Evolutionary conservation across 441 rosid genomes (phyloP).

Genomic region (Monsonia emarginata): DNA sequence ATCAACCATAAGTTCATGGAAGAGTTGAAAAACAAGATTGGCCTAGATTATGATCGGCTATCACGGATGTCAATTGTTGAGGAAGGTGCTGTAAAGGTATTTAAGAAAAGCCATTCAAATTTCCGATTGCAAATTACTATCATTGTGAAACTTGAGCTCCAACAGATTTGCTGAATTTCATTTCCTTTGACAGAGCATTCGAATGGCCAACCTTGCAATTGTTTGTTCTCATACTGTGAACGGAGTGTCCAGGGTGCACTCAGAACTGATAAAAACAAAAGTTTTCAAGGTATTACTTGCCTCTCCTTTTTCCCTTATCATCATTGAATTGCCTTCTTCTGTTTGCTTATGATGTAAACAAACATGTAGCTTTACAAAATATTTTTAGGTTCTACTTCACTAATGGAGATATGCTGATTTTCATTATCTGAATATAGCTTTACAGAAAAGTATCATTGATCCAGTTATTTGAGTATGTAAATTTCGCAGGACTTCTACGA

Average conservation of each 20-base stretch:
- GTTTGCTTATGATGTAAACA: neutral
- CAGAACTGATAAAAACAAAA: constrained; percentile 33
- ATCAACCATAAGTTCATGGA: constrained; percentile 38
- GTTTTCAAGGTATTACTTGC: constrained; percentile 34
- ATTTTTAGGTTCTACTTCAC: neutral
- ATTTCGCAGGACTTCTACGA: constrained; percentile 44
- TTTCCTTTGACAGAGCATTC: constrained; percentile 30
- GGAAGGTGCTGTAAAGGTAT: constrained; percentile 51
- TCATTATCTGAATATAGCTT: too few species aligned
- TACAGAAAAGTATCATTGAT: neutral
- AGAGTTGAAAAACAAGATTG: constrained; percentile 40
- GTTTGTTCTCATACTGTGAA: constrained; percentile 44
- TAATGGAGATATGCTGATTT: constrained; percentile 5
- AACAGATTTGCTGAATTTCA: neutral
- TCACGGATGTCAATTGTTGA: constrained; percentile 46
- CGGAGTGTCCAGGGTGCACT: constrained; percentile 43
- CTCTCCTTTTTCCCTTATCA: neutral
- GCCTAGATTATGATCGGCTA: constrained; percentile 38
- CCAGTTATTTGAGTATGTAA: neutral
- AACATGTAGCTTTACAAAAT: neutral
- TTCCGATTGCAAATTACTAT: neutral
- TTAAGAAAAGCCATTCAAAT: neutral
- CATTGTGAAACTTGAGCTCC: neutral
- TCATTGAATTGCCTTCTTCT: neutral
- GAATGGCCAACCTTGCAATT: constrained; percentile 49